These are phyloP conservation scores for Talaromyces nanjingensis DNA, from an alignment of 495 filamentous ascomycete genomes.

Conservation along the genomic window DNA sequence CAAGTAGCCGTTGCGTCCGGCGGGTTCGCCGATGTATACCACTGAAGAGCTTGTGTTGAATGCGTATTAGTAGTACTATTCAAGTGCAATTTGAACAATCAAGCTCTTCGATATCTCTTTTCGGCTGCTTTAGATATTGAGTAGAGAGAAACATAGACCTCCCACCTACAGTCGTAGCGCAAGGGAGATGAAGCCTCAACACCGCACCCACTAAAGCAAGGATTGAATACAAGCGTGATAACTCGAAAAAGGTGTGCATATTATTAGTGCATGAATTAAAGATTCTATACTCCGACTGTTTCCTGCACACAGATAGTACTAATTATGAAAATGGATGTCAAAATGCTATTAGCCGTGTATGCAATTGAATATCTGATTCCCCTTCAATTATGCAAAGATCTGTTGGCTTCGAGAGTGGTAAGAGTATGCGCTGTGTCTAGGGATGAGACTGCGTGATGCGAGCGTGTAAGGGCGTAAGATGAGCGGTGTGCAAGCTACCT, in stretches of 20 bases:
- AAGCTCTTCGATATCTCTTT: too few relatives aligned
- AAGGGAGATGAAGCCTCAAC: background rate
- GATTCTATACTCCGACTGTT: background rate
- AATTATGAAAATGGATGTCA: background rate
- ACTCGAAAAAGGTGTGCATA: background rate
- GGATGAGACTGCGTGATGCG: background rate
- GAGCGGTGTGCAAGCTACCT: background rate
- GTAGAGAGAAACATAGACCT: too few relatives aligned
- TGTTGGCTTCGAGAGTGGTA: background rate
- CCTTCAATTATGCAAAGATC: background rate
- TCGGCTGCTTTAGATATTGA: too few relatives aligned
- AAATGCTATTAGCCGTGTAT: background rate
- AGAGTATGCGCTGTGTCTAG: background rate
- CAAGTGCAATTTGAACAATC: too few relatives aligned
- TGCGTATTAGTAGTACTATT: too few relatives aligned
- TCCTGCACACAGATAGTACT: background rate
- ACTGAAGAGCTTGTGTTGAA: too few relatives aligned
- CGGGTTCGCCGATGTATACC: too few relatives aligned
- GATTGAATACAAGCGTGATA: background rate
- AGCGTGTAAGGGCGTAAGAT: background rate
- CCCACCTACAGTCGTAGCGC: too few relatives aligned
- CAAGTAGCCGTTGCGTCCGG: too few relatives aligned
- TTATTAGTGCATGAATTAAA: background rate
- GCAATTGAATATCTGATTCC: background rate
- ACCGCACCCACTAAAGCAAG: background rate